phyloP scores from a whole-genome alignment of 2,329 filamentous ascomycete genomes.

The Fusarium falciforme region DNA sequence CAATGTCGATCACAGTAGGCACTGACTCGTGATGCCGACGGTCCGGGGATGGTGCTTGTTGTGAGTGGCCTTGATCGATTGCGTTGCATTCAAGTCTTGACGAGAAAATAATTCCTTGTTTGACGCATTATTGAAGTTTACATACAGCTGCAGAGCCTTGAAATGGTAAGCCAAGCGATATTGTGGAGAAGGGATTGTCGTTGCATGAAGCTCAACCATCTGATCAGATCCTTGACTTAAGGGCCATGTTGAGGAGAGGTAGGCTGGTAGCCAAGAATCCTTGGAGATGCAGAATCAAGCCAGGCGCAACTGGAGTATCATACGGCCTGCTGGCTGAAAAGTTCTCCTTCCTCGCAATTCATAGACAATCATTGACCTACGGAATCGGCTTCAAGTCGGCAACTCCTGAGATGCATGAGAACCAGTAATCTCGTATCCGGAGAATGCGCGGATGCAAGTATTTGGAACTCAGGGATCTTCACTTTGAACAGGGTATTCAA shows the following conservation, averaged over 20 bases:
- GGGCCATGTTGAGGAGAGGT: neutral
- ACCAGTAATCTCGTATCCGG: neutral
- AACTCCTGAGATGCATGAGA: neutral
- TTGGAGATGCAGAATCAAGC: neutral
- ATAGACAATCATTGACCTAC: neutral
- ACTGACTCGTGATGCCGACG: slow-evolving; percentile 11
- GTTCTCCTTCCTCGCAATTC: neutral
- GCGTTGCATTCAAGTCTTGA: neutral
- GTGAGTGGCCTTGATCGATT: neutral
- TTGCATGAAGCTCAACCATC: neutral
- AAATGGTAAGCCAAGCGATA: neutral
- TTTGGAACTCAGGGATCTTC: neutral
- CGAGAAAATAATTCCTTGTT: neutral
- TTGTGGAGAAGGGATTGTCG: neutral
- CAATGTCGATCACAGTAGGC: slow-evolving; percentile 8
- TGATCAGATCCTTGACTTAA: neutral
- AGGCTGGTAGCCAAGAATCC: neutral
- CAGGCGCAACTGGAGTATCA: neutral
- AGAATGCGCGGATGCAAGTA: neutral
- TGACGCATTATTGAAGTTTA: neutral
- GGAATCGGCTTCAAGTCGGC: neutral
- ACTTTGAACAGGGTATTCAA: neutral
- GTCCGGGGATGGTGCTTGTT: neutral
- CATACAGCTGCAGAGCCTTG: neutral
- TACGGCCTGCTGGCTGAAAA: neutral